A percentile compares a stretch with the other conserved stretches of the same genome.
Conservation (phyloP, 2,329 filamentous ascomycete species). For the Zarea fungicola region DNA sequence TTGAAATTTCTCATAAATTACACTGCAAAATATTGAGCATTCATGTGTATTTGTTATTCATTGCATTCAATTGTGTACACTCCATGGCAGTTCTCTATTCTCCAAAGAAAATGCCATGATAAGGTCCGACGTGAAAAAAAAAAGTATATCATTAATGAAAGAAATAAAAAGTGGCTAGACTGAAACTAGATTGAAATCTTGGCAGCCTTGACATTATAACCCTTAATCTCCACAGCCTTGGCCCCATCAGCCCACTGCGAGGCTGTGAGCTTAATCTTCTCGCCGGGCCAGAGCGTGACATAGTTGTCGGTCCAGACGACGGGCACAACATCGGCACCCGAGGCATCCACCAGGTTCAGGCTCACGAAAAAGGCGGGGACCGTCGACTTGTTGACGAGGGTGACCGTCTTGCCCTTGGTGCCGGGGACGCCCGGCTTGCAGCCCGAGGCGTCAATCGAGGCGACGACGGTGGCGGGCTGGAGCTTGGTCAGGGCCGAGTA, state of each 20-base stretch:
- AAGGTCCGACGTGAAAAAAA: too few relatives aligned
- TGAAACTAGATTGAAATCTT: too few relatives aligned
- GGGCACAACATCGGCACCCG: slow-evolving; percentile 42
- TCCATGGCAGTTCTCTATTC: too few relatives aligned
- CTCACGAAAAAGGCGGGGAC: slow-evolving; percentile 55
- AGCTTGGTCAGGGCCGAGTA: slow-evolving; percentile 40
- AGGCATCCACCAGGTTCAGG: slow-evolving; percentile 41
- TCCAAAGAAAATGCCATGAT: too few relatives aligned
- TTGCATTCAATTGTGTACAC: too few relatives aligned
- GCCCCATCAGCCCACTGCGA: slow-evolving; percentile 14
- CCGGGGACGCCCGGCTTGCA: slow-evolving; percentile 16
- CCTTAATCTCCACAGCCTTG: slow-evolving; percentile 14
- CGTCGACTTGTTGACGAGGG: slow-evolving; percentile 45
- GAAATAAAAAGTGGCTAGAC: too few relatives aligned
- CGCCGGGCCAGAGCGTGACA: slow-evolving; percentile 53
- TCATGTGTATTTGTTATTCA: neutral
- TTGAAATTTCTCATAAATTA: too few relatives aligned
- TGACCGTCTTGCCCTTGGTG: slow-evolving; percentile 22
- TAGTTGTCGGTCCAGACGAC: slow-evolving; percentile 60
- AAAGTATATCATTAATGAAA: too few relatives aligned
- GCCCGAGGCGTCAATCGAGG: slow-evolving; percentile 16
- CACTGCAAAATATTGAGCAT: too few relatives aligned
- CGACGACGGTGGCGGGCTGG: slow-evolving; percentile 30
- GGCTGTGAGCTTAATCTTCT: slow-evolving; percentile 34
- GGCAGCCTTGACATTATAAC: slow-evolving; percentile 12